Evolutionary conservation across 306 rosid genomes (phyloP), one percentile per base, ranked within the genome.

Genomic region (Cercis canadensis): DNA sequence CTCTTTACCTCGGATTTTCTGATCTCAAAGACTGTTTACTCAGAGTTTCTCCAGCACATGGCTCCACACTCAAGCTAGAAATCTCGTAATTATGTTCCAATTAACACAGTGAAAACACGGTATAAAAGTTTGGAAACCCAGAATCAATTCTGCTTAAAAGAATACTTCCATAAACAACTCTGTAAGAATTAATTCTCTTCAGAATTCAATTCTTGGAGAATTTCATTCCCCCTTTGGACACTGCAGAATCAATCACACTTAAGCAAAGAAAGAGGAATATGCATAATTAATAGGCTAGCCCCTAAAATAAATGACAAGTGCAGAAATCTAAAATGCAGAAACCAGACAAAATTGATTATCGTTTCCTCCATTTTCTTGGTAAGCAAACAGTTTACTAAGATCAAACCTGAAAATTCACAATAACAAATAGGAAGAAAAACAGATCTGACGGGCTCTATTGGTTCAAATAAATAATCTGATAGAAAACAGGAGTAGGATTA

Each of bases 1-100:
- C n/a, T n/a, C n/a, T n/a, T n/a, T n/a, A n/a, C n/a, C n/a, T n/a
- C n/a, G n/a, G n/a, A n/a, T n/a, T n/a, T n/a, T n/a, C n/a, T n/a
- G 66, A 90, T 90, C 77, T 93, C 89, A 66, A 93, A 93, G 9
- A 89, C 85, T 4, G 98, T n/a, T 85, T 16, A 90, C 84, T 31
- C 66, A 93, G 89, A 51, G 75, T 84, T 83, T 93, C 98, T 49
- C 84, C 96, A 45, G 81, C 91, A 80, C 74, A 85, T 51, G 85
- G 88, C 80, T 93, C 97, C 60, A 87, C 97, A 63, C 96, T 90
- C 80, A 93, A 87, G 77, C 97, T 90, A 32, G 98, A 89, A 68
- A 93, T 88, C 66, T 93, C 98, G 94, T 93, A 83, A 73, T 67
- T 74, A 74, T 1, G 53, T 40, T 34, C 68, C 40, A 61, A 81